phyloP scores from a whole-genome alignment of 2,329 filamentous ascomycete genomes.

The Alternaria atra region DNA sequence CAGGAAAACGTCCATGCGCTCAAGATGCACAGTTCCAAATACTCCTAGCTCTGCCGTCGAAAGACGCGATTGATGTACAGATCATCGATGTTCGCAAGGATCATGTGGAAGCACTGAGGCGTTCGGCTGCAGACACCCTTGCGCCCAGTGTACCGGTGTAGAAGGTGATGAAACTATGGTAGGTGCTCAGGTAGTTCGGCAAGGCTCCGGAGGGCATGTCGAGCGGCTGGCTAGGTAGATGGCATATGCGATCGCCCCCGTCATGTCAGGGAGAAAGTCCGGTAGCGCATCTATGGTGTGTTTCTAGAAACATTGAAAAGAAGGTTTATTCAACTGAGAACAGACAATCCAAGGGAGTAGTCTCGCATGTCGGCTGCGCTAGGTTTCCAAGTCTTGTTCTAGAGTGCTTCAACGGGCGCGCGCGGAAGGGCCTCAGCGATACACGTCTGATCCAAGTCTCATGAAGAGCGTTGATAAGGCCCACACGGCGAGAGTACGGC shows the following conservation, averaged over 20 bases:
- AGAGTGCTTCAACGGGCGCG: background rate
- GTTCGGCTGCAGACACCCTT: conserved; percentile 9
- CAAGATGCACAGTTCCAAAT: conserved; percentile 13
- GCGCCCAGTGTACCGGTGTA: conserved; percentile 10
- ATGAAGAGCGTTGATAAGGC: background rate
- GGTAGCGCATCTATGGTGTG: conserved; percentile 9
- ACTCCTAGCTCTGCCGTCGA: conserved; percentile 9
- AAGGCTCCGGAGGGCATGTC: conserved; percentile 20
- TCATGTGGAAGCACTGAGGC: conserved; percentile 7
- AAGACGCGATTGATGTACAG: conserved; percentile 12
- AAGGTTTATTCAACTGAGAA: conserved; percentile 3
- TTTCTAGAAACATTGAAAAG: conserved; percentile 19
- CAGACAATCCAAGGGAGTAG: background rate
- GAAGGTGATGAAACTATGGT: conserved; percentile 15
- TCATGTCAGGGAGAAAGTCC: conserved; percentile 7
- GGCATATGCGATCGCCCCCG: conserved; percentile 1
- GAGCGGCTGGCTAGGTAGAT: conserved; percentile 12
- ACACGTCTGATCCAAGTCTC: background rate
- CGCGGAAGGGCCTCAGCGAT: background rate
- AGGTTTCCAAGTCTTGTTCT: conserved; percentile 4
- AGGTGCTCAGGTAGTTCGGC: conserved; percentile 12
- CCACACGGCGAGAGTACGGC: conserved; percentile 10
- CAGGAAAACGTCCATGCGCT: conserved; percentile 14
- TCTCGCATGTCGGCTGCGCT: background rate
- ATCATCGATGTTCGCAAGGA: conserved; percentile 20